These are phyloP conservation scores for Alternaria sp. DNA, from an alignment of 2,329 filamentous ascomycete species.

Conservation along the genomic window DNA sequence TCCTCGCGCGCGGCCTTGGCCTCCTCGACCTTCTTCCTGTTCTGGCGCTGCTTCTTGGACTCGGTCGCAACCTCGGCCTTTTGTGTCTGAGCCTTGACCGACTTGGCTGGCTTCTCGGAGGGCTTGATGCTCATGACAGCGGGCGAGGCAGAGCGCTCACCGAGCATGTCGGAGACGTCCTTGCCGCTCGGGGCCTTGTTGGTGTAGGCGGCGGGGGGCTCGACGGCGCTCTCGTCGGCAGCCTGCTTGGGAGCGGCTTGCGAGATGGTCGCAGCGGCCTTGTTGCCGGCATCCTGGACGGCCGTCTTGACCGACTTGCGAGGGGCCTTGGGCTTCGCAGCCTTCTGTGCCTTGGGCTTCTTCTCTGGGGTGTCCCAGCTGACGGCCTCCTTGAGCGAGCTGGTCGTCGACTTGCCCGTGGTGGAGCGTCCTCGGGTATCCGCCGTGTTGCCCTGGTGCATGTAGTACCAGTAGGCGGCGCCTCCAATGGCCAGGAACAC, in stretches of 20 bases:
- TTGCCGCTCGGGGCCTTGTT: conserved; percentile 61
- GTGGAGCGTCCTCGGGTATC: conserved; percentile 37
- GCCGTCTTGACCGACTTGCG: conserved; percentile 44
- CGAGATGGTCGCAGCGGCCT: conserved; percentile 39
- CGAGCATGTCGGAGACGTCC: conserved; percentile 91
- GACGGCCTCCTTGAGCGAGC: conserved; percentile 25
- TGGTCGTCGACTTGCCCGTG: conserved; percentile 29
- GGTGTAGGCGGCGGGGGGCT: conserved; percentile 65
- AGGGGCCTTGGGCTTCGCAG: conserved; percentile 40
- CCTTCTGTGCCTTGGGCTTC: conserved; percentile 36
- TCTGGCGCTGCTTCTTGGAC: conserved; percentile 95
- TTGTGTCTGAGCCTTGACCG: conserved; percentile 67
- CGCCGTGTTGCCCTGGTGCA: conserved; percentile 27
- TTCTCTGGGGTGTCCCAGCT: conserved; percentile 37
- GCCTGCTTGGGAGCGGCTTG: conserved; percentile 70
- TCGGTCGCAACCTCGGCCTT: conserved; percentile 63
- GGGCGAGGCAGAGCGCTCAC: conserved; percentile 70
- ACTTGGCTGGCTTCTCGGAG: conserved; percentile 63
- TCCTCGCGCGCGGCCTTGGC: conserved; percentile 77
- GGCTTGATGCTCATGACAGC: conserved; percentile 80
- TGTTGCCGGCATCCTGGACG: conserved; percentile 43
- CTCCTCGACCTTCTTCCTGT: conserved; percentile 84
- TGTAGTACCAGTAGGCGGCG: conserved; percentile 38
- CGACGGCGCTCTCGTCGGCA: conserved; percentile 71
- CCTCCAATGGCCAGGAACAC: conserved; percentile 39